Evolutionary conservation across 495 filamentous ascomycete species (phyloP).

Genomic region (Penicillium samsonianum): DNA sequence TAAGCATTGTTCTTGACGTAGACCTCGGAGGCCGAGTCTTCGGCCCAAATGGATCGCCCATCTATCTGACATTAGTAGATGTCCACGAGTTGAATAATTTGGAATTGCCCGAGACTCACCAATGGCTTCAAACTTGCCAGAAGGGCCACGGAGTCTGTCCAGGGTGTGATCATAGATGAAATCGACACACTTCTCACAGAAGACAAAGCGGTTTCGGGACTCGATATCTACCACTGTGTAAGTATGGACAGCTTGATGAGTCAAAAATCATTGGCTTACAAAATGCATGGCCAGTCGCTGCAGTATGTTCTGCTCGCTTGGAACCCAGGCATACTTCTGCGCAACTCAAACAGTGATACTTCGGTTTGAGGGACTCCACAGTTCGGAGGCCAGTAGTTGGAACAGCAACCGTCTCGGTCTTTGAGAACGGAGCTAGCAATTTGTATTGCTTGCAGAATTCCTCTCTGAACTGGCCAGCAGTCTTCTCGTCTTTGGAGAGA

Average conservation of each 20-base stretch:
- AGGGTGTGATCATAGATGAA: slow-evolving; percentile 85
- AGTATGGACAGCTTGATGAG: slow-evolving; percentile 5
- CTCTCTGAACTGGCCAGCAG: slow-evolving; percentile 42
- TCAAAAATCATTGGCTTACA: slow-evolving; percentile 30
- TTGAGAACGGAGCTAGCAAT: slow-evolving; percentile 33
- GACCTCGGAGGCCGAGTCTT: slow-evolving; percentile 40
- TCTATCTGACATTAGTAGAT: slow-evolving; percentile 16
- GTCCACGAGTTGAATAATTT: not conserved
- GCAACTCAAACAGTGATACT: slow-evolving; percentile 46
- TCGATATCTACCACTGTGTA: slow-evolving; percentile 67
- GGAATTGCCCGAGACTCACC: slow-evolving; percentile 23
- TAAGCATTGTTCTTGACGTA: slow-evolving; percentile 47
- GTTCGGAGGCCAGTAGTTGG: slow-evolving; percentile 30
- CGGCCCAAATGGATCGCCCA: slow-evolving; percentile 25
- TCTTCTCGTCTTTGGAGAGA: slow-evolving; percentile 32
- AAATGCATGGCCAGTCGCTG: slow-evolving; percentile 46
- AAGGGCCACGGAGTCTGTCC: slow-evolving; percentile 59
- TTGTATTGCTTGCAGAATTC: slow-evolving; percentile 40
- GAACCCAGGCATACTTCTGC: slow-evolving; percentile 36
- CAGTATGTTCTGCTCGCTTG: slow-evolving; percentile 41
- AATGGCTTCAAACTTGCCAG: slow-evolving; percentile 27
- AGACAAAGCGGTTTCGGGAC: slow-evolving; percentile 72
- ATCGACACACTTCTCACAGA: slow-evolving; percentile 81
- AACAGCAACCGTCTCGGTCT: slow-evolving; percentile 25
- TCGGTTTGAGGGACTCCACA: slow-evolving; percentile 39